Conservation (phyloP, 192 early-diverging fungal genomes). For the Gamsiella multidivaricata region DNA sequence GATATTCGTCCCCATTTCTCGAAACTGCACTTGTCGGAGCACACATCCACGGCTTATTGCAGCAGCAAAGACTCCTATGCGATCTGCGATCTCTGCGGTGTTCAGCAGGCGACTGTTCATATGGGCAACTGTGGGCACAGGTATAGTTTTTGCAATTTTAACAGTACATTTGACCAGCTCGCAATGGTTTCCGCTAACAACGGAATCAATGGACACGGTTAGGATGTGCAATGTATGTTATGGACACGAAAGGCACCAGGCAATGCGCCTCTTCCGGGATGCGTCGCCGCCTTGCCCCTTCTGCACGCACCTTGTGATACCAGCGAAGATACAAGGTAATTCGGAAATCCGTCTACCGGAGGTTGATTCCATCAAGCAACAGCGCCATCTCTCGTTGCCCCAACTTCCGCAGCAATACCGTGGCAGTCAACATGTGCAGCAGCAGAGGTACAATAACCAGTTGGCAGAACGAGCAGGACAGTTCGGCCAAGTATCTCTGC, state of each 20-base stretch:
- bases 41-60: background rate
- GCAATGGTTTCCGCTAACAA: too few relatives aligned
- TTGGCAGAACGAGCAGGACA: too few relatives aligned
- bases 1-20: slow-evolving; percentile 12
- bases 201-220: background rate
- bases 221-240: slow-evolving; percentile 44
- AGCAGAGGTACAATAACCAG: too few relatives aligned
- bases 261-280: slow-evolving; percentile 20
- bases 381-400: slow-evolving; percentile 4
- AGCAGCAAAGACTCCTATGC: background rate
- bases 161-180: too few relatives aligned
- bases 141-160: slow-evolving; percentile 12
- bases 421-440: slow-evolving; percentile 9
- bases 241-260: slow-evolving; percentile 36
- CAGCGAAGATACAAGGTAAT: background rate
- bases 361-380: slow-evolving; percentile 5
- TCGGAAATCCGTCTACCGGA: background rate
- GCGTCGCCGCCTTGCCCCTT: slow-evolving; percentile 26
- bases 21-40: too few relatives aligned
- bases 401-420: background rate
- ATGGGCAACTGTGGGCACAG: slow-evolving; percentile 42
- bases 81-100: slow-evolving; percentile 30
- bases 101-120: slow-evolving; percentile 12
- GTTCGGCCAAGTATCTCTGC: background rate
- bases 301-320: slow-evolving; percentile 22